Evolutionary conservation across 371 early-diverging fungal species (phyloP), one percentile per base, ranked within the genome.

Genomic region (Thermomucor indicae-seudaticae): DNA sequence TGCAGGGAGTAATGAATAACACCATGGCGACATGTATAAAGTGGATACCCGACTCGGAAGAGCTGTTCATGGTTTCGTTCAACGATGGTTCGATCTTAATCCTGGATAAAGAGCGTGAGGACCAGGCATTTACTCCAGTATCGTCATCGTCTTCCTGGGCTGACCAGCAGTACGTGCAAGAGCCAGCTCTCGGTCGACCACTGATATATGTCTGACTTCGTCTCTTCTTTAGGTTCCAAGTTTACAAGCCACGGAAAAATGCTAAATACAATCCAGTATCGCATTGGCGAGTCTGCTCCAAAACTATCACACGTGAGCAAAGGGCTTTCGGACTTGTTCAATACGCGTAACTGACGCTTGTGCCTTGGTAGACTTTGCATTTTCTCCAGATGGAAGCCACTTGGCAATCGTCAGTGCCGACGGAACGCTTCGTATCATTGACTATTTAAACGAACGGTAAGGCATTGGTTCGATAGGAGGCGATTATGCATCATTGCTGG

Each of bases 1-100:
- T 28, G 2, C 57, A 88, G 77, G 88, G 88, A 3, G 59, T 77
- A 34, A 79, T 90, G 57, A 84, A 89, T 46, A 67, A 69, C 38
- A 64, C 77, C 3, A 69, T 79, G 8, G 94, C 90, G 8, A 85
- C 85, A 0, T 81, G 78, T 69, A 79, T 95, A 12, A 83, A 82
- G 65, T 97, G 97, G 97, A 65, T 96, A 45, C 96, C 96, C 1
- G 90, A 86, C 1, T 90, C 93, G 0, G 92, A 92, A 43, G 84
- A 72, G 11, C 63, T 82, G 57, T 95, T 96, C 60, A 75, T 94
- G 62, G 95, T 79, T 0, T 77, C 92, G 0, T 89, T 84, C 43
- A 80, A 79, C 1, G 86, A 88, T 63, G 92, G 91, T 2, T 70
- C 79, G 16, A 72, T 93, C 4, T 57, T 93, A 57, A 60, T 91